phyloP scores from a whole-genome alignment of 768 basidiomycete species.

The Nidula microcarpa region DNA sequence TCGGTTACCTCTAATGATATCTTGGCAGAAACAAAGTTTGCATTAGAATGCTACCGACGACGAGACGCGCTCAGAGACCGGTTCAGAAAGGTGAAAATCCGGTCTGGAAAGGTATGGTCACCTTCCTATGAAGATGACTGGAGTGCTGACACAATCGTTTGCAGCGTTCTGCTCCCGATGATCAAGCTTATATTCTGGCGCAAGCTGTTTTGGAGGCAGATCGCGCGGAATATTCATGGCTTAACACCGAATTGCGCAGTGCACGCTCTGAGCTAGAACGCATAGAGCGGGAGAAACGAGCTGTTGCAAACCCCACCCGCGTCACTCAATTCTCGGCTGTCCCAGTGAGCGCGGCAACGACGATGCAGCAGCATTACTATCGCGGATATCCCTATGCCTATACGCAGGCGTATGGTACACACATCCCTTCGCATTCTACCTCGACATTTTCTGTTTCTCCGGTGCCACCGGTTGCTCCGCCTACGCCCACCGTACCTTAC shows the following conservation, averaged over 20 bases:
- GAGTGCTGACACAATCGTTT: conserved; percentile 1
- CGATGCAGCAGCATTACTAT: conserved; percentile 54
- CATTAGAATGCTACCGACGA: conserved; percentile 62
- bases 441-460: conserved; percentile 25
- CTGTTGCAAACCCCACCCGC: conserved; percentile 37
- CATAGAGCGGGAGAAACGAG: conserved; percentile 67
- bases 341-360: conserved; percentile 21
- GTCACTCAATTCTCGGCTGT: conserved; percentile 33
- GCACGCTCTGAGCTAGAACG: conserved; percentile 65
- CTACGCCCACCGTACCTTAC: conserved; percentile 23
- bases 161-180: conserved; percentile 59
- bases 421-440: conserved; percentile 20
- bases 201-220: conserved; percentile 66
- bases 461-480: conserved; percentile 15
- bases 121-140: not conserved
- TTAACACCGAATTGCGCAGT: conserved; percentile 58
- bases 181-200: conserved; percentile 61
- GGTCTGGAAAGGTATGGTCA: conserved; percentile 53
- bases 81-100: conserved; percentile 51
- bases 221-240: conserved; percentile 52
- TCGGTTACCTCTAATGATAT: conserved; percentile 4
- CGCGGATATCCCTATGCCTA: conserved; percentile 65
- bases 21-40: conserved; percentile 62
- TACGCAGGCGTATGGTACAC: conserved; percentile 50
- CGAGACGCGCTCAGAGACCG: conserved; percentile 52